Base-by-base conservation (phyloP, 2,329 filamentous ascomycete species). In the Trichoderma cornu-damae region DNA sequence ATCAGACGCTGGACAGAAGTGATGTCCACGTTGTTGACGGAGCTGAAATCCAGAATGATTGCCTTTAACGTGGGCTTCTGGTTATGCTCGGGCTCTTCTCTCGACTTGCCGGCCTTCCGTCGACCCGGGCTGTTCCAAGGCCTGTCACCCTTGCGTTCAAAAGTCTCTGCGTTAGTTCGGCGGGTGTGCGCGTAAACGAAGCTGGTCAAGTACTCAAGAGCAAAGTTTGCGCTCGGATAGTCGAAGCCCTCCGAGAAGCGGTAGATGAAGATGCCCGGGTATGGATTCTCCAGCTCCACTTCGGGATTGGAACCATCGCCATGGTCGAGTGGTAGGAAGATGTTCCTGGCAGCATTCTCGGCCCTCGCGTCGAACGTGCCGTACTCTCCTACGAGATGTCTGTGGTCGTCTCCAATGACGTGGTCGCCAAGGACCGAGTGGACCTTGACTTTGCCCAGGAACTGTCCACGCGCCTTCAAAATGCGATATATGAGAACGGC, bases 111-210 rank as follows among this genome's bases (percentile, higher is more conserved):
- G 8, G 69, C 65, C 47, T 67, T 68, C 18, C 67, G 63, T 58
- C 89, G 88, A 51, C 90, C 91, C 0, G 93, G 90, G 68, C 96
- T 89, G 66, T 96, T 97, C 94, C 94, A 97, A 1, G 94, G 92
- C 6, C 92, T 82, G 69, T 99, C 93, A 22, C 88, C 88, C 2
- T 77, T 79, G 3, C 80, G 79, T 4, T 77, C 72, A 65, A 85
- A 96, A 1, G 79, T 75, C 57, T 87, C 76, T 0, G 84, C 77
- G 62, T 88, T 89, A 1, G 90, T 96, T 30, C 90, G 86, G 35
- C 88, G 85, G 2, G 92, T 96, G 60, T 86, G 75, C 42, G 78
- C 71, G 63, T 87, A 87, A 46, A 96, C 83, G 63, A 85, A 82
- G 2, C 79, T 73, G 2, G 84, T 82, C 50, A 96, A 78, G 66